These are phyloP conservation scores for Ophiostoma quercus DNA, from an alignment of 2,329 filamentous ascomycete genomes.

Conservation along the genomic window DNA sequence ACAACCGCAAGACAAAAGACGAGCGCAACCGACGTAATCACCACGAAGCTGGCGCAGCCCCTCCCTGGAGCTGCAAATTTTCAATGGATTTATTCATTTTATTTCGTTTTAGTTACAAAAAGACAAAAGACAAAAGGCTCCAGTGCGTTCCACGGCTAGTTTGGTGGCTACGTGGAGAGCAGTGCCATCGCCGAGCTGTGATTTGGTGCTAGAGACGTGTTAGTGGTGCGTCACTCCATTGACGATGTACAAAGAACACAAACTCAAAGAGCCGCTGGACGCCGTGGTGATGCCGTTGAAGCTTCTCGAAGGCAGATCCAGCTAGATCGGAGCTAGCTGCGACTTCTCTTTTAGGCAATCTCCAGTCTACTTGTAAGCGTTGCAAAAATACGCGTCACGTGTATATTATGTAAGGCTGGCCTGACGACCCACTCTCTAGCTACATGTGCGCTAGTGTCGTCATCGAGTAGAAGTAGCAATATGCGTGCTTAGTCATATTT, in stretches of 20 bases:
- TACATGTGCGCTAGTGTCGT: not conserved
- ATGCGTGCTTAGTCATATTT: not conserved
- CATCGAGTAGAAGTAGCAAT: not conserved
- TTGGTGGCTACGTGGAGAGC: not conserved
- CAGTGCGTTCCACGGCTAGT: not conserved
- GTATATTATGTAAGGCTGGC: not conserved
- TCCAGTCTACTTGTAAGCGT: not conserved
- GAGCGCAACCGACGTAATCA: not conserved
- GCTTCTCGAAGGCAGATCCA: not conserved
- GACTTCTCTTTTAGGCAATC: constrained; percentile 7
- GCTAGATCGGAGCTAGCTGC: constrained; percentile 1
- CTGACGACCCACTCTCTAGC: not conserved
- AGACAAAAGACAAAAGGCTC: not conserved
- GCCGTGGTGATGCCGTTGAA: constrained; percentile 9
- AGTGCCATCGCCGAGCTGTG: not conserved
- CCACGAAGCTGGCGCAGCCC: not conserved
- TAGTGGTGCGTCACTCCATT: not conserved
- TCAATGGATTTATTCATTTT: constrained; percentile 10
- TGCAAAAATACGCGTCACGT: not conserved
- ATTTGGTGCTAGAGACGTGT: not conserved
- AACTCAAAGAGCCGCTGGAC: not conserved
- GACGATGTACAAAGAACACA: not conserved
- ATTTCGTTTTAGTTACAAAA: not conserved
- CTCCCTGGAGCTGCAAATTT: not conserved
- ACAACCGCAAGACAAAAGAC: not conserved